These are phyloP conservation scores for Schoenoplectus tabernaemontani DNA, from an alignment of 202 grass and related monocot species.

Conservation along the genomic window DNA sequence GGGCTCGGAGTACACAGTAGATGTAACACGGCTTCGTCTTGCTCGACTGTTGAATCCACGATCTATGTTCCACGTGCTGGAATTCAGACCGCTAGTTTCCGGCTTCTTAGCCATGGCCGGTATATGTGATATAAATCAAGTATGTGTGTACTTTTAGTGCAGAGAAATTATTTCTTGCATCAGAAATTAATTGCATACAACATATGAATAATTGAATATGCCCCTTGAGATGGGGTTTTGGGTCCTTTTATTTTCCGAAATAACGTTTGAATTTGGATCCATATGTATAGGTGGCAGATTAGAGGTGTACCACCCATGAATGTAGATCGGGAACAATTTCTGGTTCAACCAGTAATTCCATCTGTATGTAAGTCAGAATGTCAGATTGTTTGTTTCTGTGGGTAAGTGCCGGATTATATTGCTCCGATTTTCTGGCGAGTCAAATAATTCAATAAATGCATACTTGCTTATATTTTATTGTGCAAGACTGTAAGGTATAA, in stretches of 20 bases:
- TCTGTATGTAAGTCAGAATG: neutral
- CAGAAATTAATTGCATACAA: constrained; percentile 17
- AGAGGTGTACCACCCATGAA: neutral
- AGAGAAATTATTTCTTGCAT: constrained; percentile 21
- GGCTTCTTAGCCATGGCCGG: neutral
- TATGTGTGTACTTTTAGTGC: neutral
- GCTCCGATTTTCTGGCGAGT: neutral
- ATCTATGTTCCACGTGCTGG: neutral
- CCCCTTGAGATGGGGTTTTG: neutral
- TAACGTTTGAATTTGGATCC: neutral
- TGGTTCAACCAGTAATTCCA: constrained; percentile 21
- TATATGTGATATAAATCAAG: neutral
- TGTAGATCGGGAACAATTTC: constrained; percentile 7
- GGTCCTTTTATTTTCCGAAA: neutral
- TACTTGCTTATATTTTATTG: neutral
- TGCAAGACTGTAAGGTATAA: too few relatives aligned
- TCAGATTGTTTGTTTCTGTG: neutral
- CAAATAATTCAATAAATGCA: neutral
- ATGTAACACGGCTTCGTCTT: constrained; percentile 9
- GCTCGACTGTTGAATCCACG: constrained; percentile 6
- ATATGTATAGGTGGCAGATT: neutral
- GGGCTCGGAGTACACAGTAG: neutral
- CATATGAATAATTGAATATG: too few relatives aligned
- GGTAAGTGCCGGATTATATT: neutral
- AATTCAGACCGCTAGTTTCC: neutral